Conservation (phyloP, 1,139 yeast species). For the Yamadazyma dushanensis region DNA sequence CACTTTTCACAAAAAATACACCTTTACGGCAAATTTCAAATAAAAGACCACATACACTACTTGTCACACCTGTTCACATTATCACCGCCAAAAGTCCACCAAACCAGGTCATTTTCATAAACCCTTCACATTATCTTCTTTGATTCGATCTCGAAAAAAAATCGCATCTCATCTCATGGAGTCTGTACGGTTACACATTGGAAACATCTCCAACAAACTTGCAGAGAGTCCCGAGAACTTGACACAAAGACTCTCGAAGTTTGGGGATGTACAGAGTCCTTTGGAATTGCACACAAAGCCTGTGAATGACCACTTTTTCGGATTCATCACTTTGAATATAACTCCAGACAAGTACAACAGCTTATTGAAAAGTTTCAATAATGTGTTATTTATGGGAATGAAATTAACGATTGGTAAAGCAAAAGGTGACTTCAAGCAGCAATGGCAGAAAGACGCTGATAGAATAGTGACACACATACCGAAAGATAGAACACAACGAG, state of each 20-base stretch:
- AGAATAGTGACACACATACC: constrained; percentile 26
- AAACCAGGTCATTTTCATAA: too few relatives aligned
- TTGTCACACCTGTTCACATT: too few relatives aligned
- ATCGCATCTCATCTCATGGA: constrained; percentile 12
- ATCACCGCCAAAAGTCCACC: too few relatives aligned
- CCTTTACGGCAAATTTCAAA: too few relatives aligned
- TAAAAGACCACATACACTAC: too few relatives aligned
- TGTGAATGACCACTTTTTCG: constrained; percentile 56
- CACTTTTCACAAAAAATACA: too few relatives aligned
- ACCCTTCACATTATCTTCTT: too few relatives aligned
- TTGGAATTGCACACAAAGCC: constrained; percentile 54
- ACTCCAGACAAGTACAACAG: constrained; percentile 43
- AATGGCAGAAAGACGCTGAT: constrained; percentile 44
- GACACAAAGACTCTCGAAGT: constrained; percentile 45
- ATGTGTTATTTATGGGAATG: constrained; percentile 73
- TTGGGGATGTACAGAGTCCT: constrained; percentile 45
- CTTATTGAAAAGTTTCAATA: constrained; percentile 60
- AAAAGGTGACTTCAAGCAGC: constrained; percentile 31
- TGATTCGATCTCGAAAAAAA: constrained; percentile 2
- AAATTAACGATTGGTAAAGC: constrained; percentile 56
- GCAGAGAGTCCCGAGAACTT: constrained; percentile 45
- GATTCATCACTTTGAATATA: constrained; percentile 61
- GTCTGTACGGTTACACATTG: constrained; percentile 57
- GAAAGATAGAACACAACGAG: constrained; percentile 25
- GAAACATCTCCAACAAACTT: constrained; percentile 59